A percentile compares a stretch with the other conserved stretches of the same genome.
Conservation (phyloP, 2,329 filamentous ascomycete genomes). For the Neophaeococcomyces mojaviensis region DNA sequence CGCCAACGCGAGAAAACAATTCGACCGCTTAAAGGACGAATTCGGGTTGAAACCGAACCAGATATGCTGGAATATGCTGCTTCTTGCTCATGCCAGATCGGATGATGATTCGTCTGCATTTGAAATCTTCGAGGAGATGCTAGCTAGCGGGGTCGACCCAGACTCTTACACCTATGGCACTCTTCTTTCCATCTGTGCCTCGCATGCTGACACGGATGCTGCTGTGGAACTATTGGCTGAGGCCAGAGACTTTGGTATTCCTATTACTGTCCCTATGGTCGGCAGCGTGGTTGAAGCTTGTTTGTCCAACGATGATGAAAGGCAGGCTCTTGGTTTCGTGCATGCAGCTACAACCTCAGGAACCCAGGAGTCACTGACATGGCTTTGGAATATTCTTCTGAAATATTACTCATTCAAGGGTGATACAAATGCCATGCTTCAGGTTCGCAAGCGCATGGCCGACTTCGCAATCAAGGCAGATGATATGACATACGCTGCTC, state of each 20-base stretch:
- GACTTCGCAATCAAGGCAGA: constrained; percentile 45
- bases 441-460: constrained; percentile 50
- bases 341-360: constrained; percentile 47
- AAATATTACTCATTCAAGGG: constrained; percentile 59
- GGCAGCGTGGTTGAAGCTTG: constrained; percentile 61
- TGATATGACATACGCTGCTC: constrained; percentile 51
- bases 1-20: constrained; percentile 49
- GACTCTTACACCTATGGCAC: constrained; percentile 61
- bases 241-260: constrained; percentile 49
- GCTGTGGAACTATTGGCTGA: constrained; percentile 58
- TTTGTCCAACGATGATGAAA: constrained; percentile 49
- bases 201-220: constrained; percentile 64
- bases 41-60: constrained; percentile 52
- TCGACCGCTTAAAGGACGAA: constrained; percentile 52
- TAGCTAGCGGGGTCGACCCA: constrained; percentile 43
- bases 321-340: constrained; percentile 54
- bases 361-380: constrained; percentile 47
- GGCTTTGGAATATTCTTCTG: constrained; percentile 73
- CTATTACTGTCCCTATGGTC: constrained; percentile 51
- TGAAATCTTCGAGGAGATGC: constrained; percentile 55
- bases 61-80: constrained; percentile 66
- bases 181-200: constrained; percentile 64
- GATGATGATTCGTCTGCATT: constrained; percentile 62
- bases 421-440: constrained; percentile 47
- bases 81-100: constrained; percentile 61